A percentile compares a stretch with the other conserved stretches of the same genome.
Evolutionary conservation across 176 grass and related monocot species (phyloP).

Genomic region (Phyllostachys edulis): DNA sequence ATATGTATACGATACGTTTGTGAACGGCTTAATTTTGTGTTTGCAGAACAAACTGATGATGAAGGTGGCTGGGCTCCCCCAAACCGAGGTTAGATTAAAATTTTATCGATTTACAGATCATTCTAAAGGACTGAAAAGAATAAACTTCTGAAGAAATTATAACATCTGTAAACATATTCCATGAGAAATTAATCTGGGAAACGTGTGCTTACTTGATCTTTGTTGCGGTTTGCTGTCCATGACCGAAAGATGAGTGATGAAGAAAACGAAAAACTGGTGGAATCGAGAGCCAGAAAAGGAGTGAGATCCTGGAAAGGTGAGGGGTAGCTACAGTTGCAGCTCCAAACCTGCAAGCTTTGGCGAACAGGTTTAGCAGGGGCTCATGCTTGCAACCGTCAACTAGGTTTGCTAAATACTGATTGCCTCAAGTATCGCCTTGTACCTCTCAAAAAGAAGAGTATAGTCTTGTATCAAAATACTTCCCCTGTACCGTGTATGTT

Average conservation of each 20-base stretch:
- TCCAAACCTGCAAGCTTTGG: neutral
- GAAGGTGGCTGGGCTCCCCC: slow-evolving; percentile 8
- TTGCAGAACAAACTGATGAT: slow-evolving; percentile 24
- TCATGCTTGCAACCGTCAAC: neutral
- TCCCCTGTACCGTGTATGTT: neutral
- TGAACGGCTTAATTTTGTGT: neutral
- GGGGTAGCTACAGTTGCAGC: neutral
- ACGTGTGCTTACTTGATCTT: neutral
- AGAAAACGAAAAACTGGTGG: neutral
- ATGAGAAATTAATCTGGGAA: neutral
- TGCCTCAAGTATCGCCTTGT: neutral
- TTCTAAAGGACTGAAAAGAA: neutral
- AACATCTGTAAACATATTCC: neutral
- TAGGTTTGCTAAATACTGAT: neutral
- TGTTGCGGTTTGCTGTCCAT: neutral
- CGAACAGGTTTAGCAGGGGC: neutral
- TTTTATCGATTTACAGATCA: neutral
- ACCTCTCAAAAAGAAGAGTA: too few species aligned
- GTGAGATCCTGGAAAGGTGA: neutral
- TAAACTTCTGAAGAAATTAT: neutral
- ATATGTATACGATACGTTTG: neutral
- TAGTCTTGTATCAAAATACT: neutral
- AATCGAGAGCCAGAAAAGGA: neutral
- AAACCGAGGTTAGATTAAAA: neutral
- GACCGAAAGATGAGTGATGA: neutral